phyloP scores from a whole-genome alignment of 2,329 filamentous ascomycete species.

The Rugonectria rugulosa region DNA sequence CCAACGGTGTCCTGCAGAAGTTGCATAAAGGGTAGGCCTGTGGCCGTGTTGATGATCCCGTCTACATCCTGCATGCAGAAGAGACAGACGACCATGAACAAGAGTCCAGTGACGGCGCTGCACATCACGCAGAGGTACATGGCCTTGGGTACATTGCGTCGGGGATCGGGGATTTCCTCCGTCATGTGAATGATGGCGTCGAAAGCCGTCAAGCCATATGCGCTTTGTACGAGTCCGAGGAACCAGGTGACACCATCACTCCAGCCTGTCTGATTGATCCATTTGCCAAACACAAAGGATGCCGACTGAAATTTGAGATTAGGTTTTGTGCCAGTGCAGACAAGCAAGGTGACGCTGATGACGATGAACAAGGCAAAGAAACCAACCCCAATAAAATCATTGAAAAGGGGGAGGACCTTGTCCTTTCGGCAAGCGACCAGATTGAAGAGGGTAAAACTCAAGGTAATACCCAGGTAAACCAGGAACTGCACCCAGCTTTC shows the following conservation, averaged over 20 bases:
- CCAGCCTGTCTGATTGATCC: conserved; percentile 57
- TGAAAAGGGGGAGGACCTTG: conserved; percentile 55
- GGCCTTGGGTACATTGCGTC: conserved; percentile 56
- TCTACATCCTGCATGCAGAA: conserved; percentile 58
- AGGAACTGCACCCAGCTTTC: conserved; percentile 62
- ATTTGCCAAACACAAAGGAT: conserved; percentile 60
- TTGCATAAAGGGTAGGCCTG: conserved; percentile 57
- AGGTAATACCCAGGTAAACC: conserved; percentile 60
- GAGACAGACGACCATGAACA: conserved; percentile 59
- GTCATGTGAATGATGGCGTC: conserved; percentile 67
- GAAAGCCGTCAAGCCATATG: conserved; percentile 59
- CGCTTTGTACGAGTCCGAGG: conserved; percentile 62
- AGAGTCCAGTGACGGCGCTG: conserved; percentile 54
- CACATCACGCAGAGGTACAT: conserved; percentile 59
- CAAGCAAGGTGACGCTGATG: conserved; percentile 58
- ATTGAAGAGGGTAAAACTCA: conserved; percentile 58
- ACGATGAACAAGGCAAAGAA: conserved; percentile 61
- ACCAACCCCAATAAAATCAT: conserved; percentile 62
- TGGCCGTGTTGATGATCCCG: conserved; percentile 46
- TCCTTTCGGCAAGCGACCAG: conserved; percentile 57
- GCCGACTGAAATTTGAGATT: conserved; percentile 55
- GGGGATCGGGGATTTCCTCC: conserved; percentile 61
- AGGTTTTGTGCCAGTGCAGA: conserved; percentile 55
- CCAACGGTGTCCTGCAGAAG: conserved; percentile 49
- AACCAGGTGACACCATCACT: conserved; percentile 63